Base-by-base conservation (phyloP, 352 stramenopile genomes). In the Phytophthora tentaculata region DNA sequence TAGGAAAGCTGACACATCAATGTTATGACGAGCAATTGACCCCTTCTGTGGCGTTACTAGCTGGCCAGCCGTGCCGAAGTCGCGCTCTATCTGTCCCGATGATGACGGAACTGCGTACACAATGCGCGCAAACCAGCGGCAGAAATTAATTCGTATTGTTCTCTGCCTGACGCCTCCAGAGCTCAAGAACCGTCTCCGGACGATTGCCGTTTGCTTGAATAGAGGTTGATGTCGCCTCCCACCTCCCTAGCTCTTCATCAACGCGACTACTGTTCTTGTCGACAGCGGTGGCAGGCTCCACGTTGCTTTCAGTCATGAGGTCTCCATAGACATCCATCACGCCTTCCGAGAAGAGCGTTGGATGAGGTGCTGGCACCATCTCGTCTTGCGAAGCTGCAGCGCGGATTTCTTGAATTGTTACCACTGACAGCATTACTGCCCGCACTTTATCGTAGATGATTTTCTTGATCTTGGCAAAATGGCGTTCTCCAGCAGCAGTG, bases 21-120 rank as follows among this genome's bases (percentile, higher is more conserved):
- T 22, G 8, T 56, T 39, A 14, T 39, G 32, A 39, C 7, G 32
- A 39, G 8, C 2, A 10, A 39, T 39, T 22, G 44, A 55, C 12
- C 47, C 26, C 1, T 48, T 49, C 6, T 58, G 58, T 16, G 48
- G 32, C 32, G 32, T 39, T 14, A 39, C 32, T 39, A 39, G 32
- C 32, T 39, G 32, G 16, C 58, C 48, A 12, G 28, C 45, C 7
- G 32, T 16, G 4, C 32, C 32, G 10, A 39, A 39, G 32, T 39
- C 32, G 10, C 32, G 8, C 32, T 39, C 58, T 47, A 54, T 58
- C 44, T 65, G 23, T 4, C 48, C 48, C 1, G 58, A 59, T 7
- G 58, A 65, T 3, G 58, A 51, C 13, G 49, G 58, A 16, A 65
- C 49, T 8, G 48, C 35, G 39, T 44, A 58, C 49, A 65, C 20